These are phyloP conservation scores for Calocera cornea DNA, from an alignment of 768 basidiomycete genomes.

Conservation along the genomic window DNA sequence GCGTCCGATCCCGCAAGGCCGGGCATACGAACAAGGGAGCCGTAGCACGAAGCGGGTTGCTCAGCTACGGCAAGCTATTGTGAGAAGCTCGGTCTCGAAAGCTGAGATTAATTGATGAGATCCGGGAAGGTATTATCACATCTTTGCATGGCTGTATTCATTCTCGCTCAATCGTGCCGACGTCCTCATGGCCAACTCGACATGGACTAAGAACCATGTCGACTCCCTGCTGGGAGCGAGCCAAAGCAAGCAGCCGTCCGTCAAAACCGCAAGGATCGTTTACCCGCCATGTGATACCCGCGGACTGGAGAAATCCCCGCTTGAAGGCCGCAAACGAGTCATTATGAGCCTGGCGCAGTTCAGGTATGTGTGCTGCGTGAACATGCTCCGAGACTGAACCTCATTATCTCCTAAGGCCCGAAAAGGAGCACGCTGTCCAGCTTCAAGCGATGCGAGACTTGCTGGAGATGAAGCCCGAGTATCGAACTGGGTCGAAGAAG, in stretches of 20 bases:
- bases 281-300: slow-evolving; percentile 88
- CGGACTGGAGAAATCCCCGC: slow-evolving; percentile 45
- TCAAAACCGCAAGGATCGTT: slow-evolving; percentile 34
- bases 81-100: slow-evolving; percentile 23
- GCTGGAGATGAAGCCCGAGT: slow-evolving; percentile 45
- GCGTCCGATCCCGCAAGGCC: slow-evolving; percentile 46
- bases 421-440: slow-evolving; percentile 84
- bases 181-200: slow-evolving; percentile 77
- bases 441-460: slow-evolving; percentile 53
- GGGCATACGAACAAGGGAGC: slow-evolving; percentile 49
- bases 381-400: neutral
- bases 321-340: slow-evolving; percentile 43
- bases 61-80: slow-evolving; percentile 53
- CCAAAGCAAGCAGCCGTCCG: slow-evolving; percentile 3
- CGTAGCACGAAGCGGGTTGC: slow-evolving; percentile 41
- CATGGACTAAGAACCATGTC: slow-evolving; percentile 84
- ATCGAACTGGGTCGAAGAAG: slow-evolving; percentile 23
- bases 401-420: slow-evolving; percentile 46
- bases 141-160: slow-evolving; percentile 76
- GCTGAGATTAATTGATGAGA: neutral
- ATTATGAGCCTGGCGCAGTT: slow-evolving; percentile 89
- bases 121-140: slow-evolving; percentile 60
- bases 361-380: slow-evolving; percentile 36
- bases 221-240: slow-evolving; percentile 44
- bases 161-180: slow-evolving; percentile 52